Evolutionary conservation across 345 rosid genomes (phyloP).

Genomic region (Camelina neglecta): DNA sequence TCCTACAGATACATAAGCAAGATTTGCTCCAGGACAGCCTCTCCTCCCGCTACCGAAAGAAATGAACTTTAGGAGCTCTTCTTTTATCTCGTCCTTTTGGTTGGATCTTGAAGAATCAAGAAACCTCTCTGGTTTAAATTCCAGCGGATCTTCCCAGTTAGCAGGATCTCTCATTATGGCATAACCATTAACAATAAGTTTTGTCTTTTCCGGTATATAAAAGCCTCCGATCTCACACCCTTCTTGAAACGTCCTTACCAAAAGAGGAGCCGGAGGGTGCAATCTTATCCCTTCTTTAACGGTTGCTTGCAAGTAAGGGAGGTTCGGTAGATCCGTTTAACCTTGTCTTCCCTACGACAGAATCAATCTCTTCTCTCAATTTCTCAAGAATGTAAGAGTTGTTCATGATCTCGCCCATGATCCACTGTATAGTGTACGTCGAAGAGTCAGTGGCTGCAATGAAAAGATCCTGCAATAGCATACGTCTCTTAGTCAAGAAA

Average conservation of each 20-base stretch:
- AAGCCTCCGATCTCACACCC: not conserved
- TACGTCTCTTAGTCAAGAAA: not conserved
- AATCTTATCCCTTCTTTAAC: not conserved
- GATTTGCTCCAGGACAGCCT: not conserved
- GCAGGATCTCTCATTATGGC: slow-evolving; percentile 7
- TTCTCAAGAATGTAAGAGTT: not conserved
- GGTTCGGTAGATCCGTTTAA: not conserved
- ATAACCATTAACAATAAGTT: not conserved
- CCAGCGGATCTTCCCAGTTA: not conserved
- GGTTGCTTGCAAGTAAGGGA: not conserved
- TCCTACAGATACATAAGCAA: not conserved
- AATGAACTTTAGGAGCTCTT: no score
- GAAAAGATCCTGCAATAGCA: not conserved
- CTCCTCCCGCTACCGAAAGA: not conserved
- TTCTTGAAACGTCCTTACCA: not conserved
- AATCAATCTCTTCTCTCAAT: slow-evolving; percentile 2
- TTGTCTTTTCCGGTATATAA: slow-evolving; percentile 36
- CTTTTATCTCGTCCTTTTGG: no score
- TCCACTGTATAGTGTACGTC: not conserved
- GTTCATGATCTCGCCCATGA: not conserved
- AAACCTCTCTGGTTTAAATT: no score
- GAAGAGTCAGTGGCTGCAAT: not conserved
- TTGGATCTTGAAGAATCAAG: no score
- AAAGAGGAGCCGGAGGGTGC: not conserved
- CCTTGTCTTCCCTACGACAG: not conserved